phyloP scores from a whole-genome alignment of 495 filamentous ascomycete species.

The Xylaria palmicola region DNA sequence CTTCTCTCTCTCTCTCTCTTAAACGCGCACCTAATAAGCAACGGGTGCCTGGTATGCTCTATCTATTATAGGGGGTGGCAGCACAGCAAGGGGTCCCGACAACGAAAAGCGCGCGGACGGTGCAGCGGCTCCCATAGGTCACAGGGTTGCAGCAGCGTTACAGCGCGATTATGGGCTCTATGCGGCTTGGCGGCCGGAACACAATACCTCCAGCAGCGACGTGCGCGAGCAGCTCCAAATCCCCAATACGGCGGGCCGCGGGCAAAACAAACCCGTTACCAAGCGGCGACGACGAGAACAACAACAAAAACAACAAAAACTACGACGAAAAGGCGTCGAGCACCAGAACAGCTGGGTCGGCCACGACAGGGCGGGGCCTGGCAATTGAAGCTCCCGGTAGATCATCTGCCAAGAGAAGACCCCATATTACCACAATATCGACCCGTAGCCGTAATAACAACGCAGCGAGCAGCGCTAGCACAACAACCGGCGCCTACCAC shows the following conservation, averaged over 20 bases:
- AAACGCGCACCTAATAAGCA: no score
- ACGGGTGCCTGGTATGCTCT: no score
- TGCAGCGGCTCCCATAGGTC: not conserved
- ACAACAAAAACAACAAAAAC: not conserved
- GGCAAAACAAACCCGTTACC: not conserved
- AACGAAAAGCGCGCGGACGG: not conserved
- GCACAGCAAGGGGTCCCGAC: not conserved
- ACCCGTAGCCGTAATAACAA: slow-evolving; percentile 9
- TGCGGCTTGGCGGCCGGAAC: slow-evolving; percentile 4
- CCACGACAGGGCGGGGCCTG: slow-evolving; percentile 6
- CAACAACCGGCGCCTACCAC: not conserved
- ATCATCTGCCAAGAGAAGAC: not conserved
- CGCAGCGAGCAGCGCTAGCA: not conserved
- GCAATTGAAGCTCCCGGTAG: not conserved
- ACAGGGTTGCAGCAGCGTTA: no score
- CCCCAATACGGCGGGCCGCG: not conserved
- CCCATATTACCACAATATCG: slow-evolving; percentile 18
- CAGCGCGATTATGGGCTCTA: not conserved
- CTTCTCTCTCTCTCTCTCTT: no score
- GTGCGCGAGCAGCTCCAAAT: not conserved
- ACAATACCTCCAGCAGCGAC: not conserved
- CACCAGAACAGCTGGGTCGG: not conserved
- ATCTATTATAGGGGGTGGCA: no score
- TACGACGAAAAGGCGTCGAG: not conserved
- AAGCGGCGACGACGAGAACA: not conserved